Conservation (phyloP, 169 alveolate species). For the Plasmodium knowlesi region DNA sequence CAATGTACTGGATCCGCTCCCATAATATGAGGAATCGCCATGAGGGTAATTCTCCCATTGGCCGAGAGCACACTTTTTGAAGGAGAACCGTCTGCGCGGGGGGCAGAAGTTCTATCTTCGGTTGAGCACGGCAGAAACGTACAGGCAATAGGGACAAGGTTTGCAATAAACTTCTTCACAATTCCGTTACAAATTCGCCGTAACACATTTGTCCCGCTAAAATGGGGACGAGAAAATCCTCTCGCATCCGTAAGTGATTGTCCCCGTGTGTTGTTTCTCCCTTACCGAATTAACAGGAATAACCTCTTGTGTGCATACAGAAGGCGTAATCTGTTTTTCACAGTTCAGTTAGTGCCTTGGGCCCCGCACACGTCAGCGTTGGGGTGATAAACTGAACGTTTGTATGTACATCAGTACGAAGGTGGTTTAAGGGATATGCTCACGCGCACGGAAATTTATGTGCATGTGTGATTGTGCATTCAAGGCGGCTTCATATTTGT, state of each 20-base stretch:
- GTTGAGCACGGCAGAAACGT: not conserved
- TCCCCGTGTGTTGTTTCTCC: not conserved
- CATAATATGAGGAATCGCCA: not conserved
- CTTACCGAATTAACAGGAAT: not conserved
- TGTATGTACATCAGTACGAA: not conserved
- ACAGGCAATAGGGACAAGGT: not conserved
- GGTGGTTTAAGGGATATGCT: not conserved
- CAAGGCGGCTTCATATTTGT: not conserved
- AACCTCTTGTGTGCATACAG: not conserved
- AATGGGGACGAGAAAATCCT: not conserved
- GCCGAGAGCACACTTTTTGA: not conserved
- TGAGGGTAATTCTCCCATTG: not conserved
- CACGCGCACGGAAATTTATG: not conserved
- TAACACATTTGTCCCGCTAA: not conserved
- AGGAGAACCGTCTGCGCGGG: not conserved
- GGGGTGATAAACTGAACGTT: not conserved
- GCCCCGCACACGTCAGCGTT: not conserved
- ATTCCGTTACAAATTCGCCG: not conserved
- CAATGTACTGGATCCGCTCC: not conserved
- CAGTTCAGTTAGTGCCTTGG: not conserved
- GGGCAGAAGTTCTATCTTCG: not conserved
- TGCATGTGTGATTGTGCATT: not conserved
- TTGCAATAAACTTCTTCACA: not conserved
- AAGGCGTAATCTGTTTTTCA: not conserved
- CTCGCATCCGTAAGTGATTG: not conserved